A percentile compares a stretch with the other conserved stretches of the same genome.
Conservation (phyloP, 495 filamentous ascomycete species). For the Aspergillus sparsus region DNA sequence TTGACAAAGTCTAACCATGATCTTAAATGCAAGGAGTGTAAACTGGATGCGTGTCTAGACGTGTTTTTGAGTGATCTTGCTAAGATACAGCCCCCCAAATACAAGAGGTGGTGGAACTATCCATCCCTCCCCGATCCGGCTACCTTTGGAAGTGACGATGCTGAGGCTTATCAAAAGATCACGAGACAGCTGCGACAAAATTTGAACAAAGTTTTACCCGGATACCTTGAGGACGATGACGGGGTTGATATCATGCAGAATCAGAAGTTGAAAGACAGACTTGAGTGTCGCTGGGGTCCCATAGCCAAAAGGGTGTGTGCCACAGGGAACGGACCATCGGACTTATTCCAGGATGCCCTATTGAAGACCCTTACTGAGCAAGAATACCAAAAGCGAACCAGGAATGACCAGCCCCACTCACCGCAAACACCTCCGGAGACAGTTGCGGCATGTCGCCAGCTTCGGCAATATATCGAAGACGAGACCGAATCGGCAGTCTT, state of each 20-base stretch:
- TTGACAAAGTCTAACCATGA: too few species aligned
- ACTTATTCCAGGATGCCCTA: not conserved
- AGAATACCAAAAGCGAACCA: not conserved
- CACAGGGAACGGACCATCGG: not conserved
- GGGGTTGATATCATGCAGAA: not conserved
- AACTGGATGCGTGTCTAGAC: slow-evolving; percentile 10
- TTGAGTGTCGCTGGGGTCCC: not conserved
- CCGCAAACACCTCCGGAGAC: not conserved
- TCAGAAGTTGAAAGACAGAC: not conserved
- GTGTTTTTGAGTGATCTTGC: not conserved
- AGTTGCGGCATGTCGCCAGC: slow-evolving; percentile 12
- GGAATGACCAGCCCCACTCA: not conserved
- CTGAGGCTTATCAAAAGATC: not conserved
- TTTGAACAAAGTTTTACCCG: not conserved
- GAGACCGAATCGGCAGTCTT: slow-evolving; percentile 18
- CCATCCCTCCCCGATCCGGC: not conserved
- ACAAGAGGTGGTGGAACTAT: not conserved
- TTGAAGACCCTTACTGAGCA: not conserved
- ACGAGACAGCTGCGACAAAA: not conserved
- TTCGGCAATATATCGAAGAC: slow-evolving; percentile 9
- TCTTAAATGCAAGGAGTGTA: not conserved
- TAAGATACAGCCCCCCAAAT: not conserved
- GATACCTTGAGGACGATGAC: not conserved
- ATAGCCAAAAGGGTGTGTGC: not conserved
- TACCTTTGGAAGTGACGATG: not conserved